phyloP scores from a whole-genome alignment of 2,329 filamentous ascomycete species.

The Scedosporium apiospermum region DNA sequence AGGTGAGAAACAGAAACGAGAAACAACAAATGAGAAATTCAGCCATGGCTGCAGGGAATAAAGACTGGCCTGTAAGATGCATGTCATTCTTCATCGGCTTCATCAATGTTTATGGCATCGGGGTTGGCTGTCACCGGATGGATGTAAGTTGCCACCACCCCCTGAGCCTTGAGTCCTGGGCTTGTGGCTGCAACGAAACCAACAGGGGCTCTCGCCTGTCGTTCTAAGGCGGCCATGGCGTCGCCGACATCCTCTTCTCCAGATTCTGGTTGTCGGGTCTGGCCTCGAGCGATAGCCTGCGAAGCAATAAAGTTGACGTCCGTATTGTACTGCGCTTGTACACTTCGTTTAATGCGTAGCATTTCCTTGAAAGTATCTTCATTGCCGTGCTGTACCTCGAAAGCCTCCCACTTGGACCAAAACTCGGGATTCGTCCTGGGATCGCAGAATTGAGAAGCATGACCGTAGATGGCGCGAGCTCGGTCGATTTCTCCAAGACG shows the following conservation, averaged over 20 bases:
- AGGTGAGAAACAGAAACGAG: too few relatives aligned
- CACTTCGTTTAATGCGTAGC: conserved; percentile 93
- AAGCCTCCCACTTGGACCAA: conserved; percentile 95
- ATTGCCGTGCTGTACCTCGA: conserved; percentile 96
- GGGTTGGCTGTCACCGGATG: conserved; percentile 54
- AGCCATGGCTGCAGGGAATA: neutral
- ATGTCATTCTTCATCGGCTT: conserved; percentile 52
- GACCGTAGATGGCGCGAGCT: conserved; percentile 88
- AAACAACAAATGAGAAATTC: too few relatives aligned
- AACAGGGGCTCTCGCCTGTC: conserved; percentile 76
- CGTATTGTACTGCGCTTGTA: conserved; percentile 96
- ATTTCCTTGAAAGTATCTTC: conserved; percentile 99
- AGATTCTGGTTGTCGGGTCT: conserved; percentile 42
- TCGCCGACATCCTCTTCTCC: conserved; percentile 50
- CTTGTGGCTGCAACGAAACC: conserved; percentile 81
- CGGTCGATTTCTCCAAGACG: conserved; percentile 88
- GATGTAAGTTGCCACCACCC: conserved; percentile 19
- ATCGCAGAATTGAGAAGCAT: conserved; percentile 95
- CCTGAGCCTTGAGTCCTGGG: conserved; percentile 58
- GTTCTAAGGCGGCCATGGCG: conserved; percentile 82
- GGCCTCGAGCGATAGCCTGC: conserved; percentile 77
- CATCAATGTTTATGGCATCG: conserved; percentile 74
- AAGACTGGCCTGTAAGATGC: neutral
- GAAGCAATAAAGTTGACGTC: conserved; percentile 98
- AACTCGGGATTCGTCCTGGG: conserved; percentile 82